Conservation (phyloP, 1,284 basidiomycete species). For the Ustilago loliicola region DNA sequence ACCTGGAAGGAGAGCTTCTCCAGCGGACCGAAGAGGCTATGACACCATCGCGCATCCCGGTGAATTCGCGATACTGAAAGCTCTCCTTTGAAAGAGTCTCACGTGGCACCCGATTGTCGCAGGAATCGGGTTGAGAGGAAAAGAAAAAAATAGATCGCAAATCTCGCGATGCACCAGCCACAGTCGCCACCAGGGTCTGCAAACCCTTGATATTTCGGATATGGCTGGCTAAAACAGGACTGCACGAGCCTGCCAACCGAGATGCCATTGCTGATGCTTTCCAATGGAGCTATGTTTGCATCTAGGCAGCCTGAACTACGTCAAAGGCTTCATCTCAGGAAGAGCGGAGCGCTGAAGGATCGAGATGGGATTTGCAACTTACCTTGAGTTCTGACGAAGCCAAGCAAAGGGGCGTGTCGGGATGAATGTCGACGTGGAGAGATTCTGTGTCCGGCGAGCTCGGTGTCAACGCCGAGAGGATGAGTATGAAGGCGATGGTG, state of each 20-base stretch:
- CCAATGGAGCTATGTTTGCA: not conserved
- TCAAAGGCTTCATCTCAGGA: not conserved
- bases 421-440: not conserved
- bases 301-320: not conserved
- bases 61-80: not conserved
- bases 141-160: not conserved
- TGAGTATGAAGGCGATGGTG: not conserved
- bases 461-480: not conserved
- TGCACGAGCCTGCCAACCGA: not conserved
- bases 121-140: constrained; percentile 5
- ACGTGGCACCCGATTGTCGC: constrained; percentile 11
- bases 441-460: not conserved
- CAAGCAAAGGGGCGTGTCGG: not conserved
- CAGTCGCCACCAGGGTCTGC: constrained; percentile 4
- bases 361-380: not conserved
- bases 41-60: constrained; percentile 30
- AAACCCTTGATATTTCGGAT: constrained; percentile 4
- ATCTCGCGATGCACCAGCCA: constrained; percentile 2
- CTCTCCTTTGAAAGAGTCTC: not conserved
- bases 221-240: not conserved
- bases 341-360: not conserved
- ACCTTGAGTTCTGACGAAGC: not conserved
- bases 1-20: no score
- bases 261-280: not conserved
- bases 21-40: constrained; percentile 5